Conservation (phyloP, 495 filamentous ascomycete genomes). For the Gamarada debralockiae region DNA sequence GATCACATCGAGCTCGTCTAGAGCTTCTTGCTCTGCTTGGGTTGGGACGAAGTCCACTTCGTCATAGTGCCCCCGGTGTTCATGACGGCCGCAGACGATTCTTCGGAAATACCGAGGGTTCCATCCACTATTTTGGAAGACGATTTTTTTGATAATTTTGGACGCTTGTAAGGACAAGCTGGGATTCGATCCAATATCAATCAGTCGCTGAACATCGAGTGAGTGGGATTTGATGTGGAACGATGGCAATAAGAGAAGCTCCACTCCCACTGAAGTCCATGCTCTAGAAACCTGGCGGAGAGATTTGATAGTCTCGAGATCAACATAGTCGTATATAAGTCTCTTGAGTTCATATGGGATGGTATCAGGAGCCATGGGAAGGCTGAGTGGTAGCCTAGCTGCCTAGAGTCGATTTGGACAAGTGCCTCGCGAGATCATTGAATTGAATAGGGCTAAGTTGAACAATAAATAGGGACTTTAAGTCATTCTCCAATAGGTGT, state of each 20-base stretch:
- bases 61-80: background rate
- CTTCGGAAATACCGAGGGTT: slow-evolving; percentile 2
- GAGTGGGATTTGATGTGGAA: slow-evolving; percentile 12
- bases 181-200: slow-evolving; percentile 2
- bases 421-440: too few relatives aligned
- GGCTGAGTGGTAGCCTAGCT: background rate
- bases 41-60: slow-evolving; percentile 8
- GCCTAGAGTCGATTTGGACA: background rate
- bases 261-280: slow-evolving; percentile 12
- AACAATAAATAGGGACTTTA: too few relatives aligned
- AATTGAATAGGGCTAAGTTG: too few relatives aligned
- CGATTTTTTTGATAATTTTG: slow-evolving; percentile 9
- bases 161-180: slow-evolving; percentile 2
- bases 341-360: slow-evolving; percentile 17
- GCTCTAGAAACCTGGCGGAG: slow-evolving; percentile 16
- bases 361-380: background rate
- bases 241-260: slow-evolving; percentile 10
- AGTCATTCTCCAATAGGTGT: too few relatives aligned
- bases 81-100: slow-evolving; percentile 7
- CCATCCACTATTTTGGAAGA: slow-evolving; percentile 9
- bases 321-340: slow-evolving; percentile 10
- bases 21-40: slow-evolving; percentile 2
- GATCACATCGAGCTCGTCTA: slow-evolving; percentile 8
- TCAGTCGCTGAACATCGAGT: slow-evolving; percentile 10
- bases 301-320: slow-evolving; percentile 10